phyloP scores from a whole-genome alignment of 1,284 basidiomycete genomes.

The Fistulinella staudtii region DNA sequence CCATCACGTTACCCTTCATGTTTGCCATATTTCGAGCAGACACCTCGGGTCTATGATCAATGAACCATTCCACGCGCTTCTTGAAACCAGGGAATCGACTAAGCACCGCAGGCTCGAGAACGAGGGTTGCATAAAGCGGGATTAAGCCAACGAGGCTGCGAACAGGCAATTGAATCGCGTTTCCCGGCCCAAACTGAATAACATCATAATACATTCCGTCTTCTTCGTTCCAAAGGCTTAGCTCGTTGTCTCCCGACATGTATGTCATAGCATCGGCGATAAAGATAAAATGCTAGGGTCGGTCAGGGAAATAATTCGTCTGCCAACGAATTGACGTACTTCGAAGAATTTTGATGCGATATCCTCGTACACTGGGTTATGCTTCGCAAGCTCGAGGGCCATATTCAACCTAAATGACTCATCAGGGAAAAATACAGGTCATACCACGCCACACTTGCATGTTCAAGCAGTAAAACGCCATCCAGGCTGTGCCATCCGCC shows the following conservation, averaged over 20 bases:
- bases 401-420: conserved; percentile 75
- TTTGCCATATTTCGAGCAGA: conserved; percentile 94
- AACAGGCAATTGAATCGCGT: conserved; percentile 87
- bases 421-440: conserved; percentile 3
- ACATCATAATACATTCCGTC: conserved; percentile 99
- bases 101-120: conserved; percentile 85
- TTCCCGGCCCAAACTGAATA: conserved; percentile 84
- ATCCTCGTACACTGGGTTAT: conserved; percentile 96
- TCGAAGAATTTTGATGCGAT: conserved; percentile 99
- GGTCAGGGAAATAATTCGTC: conserved; percentile 5
- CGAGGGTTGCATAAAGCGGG: conserved; percentile 91
- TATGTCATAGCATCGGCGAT: conserved; percentile 98
- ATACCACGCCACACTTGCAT: conserved; percentile 54
- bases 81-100: conserved; percentile 96
- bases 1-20: conserved; percentile 66
- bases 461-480: conserved; percentile 97
- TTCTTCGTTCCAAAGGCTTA: conserved; percentile 91
- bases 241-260: conserved; percentile 68
- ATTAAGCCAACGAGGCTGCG: conserved; percentile 94
- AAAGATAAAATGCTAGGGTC: conserved; percentile 83
- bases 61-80: conserved; percentile 98
- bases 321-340: conserved; percentile 40
- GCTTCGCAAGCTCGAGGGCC: conserved; percentile 95
- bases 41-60: conserved; percentile 87
- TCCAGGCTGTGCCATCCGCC: conserved; percentile 98